Percentiles rank a stretch among this genome's conserved stretches.
These are phyloP conservation scores for Bolboschoenus planiculmis DNA, from an alignment of 176 grass and related monocot genomes.

Conservation along the genomic window DNA sequence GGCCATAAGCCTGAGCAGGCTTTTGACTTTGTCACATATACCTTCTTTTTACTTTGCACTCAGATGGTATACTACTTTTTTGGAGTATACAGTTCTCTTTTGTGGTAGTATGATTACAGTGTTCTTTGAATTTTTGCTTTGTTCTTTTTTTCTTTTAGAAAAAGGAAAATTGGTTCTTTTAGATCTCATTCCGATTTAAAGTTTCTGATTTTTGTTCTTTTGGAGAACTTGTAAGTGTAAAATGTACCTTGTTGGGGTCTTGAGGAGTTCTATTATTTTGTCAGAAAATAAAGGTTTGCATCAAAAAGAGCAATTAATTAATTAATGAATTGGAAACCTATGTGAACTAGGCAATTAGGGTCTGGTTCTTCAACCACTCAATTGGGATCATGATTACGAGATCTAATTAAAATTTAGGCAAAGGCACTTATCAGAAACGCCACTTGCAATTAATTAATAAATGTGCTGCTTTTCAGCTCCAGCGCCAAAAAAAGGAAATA, in stretches of 20 bases:
- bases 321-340: background rate
- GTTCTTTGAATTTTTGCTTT: background rate
- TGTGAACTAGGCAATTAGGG: slow-evolving; percentile 9
- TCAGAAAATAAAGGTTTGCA: background rate
- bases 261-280: background rate
- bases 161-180: background rate
- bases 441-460: slow-evolving; percentile 10
- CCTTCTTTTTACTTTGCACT: background rate
- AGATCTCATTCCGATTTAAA: too few species aligned
- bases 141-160: background rate
- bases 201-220: background rate
- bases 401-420: slow-evolving; percentile 13
- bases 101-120: background rate
- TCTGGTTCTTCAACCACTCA: slow-evolving; percentile 11
- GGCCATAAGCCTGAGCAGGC: background rate
- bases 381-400: background rate
- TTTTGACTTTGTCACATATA: background rate
- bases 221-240: background rate
- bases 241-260: background rate
- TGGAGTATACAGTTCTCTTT: background rate
- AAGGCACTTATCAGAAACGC: slow-evolving; percentile 5
- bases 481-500: background rate
- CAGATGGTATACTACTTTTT: background rate
- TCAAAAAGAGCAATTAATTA: background rate
- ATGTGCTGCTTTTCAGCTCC: background rate